Evolutionary conservation across 2,329 filamentous ascomycete genomes (phyloP).

Genomic region (Zymoseptoria ardabiliae): DNA sequence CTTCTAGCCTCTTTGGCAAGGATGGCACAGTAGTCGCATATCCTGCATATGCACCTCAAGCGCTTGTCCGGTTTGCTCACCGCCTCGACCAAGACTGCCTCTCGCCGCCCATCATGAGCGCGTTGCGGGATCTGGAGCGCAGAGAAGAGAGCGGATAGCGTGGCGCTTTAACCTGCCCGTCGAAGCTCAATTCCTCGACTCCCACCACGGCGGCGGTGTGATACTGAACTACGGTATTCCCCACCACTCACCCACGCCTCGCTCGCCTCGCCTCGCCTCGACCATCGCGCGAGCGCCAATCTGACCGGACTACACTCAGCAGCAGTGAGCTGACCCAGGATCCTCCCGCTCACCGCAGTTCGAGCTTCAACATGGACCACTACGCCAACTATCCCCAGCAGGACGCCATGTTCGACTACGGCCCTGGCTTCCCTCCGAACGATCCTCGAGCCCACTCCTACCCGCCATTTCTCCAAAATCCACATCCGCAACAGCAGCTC

Average conservation of each 20-base stretch:
- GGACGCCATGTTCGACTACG: slow-evolving; percentile 36
- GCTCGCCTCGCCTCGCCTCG: not conserved
- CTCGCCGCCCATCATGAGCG: not conserved
- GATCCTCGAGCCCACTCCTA: slow-evolving; percentile 25
- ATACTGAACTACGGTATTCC: not conserved
- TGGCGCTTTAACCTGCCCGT: not conserved
- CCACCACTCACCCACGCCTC: too few relatives aligned
- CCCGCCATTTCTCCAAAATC: slow-evolving; percentile 20
- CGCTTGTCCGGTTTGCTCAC: not conserved
- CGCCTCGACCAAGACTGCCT: not conserved
- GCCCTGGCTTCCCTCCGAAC: slow-evolving; percentile 30
- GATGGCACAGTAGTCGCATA: too few relatives aligned
- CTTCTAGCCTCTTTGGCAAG: too few relatives aligned
- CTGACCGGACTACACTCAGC: not conserved
- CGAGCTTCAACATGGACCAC: slow-evolving; percentile 34
- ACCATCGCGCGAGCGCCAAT: not conserved
- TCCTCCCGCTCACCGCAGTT: slow-evolving; percentile 7
- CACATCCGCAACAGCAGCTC: slow-evolving; percentile 7
- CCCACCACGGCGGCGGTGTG: not conserved
- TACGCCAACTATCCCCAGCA: slow-evolving; percentile 32
- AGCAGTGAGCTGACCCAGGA: not conserved
- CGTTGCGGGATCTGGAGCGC: not conserved
- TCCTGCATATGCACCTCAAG: not conserved
- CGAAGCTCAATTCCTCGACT: not conserved
- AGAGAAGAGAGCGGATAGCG: not conserved